Conservation (phyloP, 805 yeast genomes). For the Nakazawaea pomicola region DNA sequence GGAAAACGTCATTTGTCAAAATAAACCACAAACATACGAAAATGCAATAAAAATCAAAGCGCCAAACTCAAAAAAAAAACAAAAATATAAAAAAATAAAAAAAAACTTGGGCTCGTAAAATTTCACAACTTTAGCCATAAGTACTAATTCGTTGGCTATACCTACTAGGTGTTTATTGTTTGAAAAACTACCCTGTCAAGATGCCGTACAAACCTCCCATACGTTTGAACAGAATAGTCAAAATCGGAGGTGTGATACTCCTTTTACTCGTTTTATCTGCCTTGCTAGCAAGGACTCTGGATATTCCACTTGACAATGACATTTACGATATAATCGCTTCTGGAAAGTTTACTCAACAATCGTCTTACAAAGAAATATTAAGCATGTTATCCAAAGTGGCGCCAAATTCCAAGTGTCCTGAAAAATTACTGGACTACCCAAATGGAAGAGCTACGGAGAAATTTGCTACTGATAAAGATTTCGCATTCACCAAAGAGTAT, state of each 20-base stretch:
- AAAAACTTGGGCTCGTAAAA: too few species aligned
- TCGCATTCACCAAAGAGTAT: slow-evolving; percentile 41
- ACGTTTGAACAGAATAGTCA: too few species aligned
- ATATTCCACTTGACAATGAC: slow-evolving; percentile 8
- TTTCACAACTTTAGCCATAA: too few species aligned
- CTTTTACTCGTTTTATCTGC: slow-evolving; percentile 1
- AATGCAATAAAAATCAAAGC: too few species aligned
- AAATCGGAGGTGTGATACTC: neutral
- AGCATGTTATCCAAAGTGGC: slow-evolving; percentile 2
- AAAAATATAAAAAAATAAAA: too few species aligned
- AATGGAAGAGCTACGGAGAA: slow-evolving; percentile 37
- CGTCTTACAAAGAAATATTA: slow-evolving; percentile 5
- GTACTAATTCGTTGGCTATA: too few species aligned
- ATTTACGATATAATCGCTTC: slow-evolving; percentile 10
- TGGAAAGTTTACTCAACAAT: slow-evolving; percentile 5
- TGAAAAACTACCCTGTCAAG: too few species aligned
- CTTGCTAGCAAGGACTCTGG: neutral
- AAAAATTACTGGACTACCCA: slow-evolving; percentile 8
- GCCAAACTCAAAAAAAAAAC: too few species aligned
- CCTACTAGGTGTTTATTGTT: too few species aligned
- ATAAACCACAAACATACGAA: too few species aligned
- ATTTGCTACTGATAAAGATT: slow-evolving; percentile 33
- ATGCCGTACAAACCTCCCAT: too few species aligned
- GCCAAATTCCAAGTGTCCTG: slow-evolving; percentile 4
- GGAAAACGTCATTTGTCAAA: too few species aligned